Evolutionary conservation across 177 flowering plant genomes (phyloP), one percentile per base, ranked within the genome.

Genomic region (Vitis hybrid): DNA sequence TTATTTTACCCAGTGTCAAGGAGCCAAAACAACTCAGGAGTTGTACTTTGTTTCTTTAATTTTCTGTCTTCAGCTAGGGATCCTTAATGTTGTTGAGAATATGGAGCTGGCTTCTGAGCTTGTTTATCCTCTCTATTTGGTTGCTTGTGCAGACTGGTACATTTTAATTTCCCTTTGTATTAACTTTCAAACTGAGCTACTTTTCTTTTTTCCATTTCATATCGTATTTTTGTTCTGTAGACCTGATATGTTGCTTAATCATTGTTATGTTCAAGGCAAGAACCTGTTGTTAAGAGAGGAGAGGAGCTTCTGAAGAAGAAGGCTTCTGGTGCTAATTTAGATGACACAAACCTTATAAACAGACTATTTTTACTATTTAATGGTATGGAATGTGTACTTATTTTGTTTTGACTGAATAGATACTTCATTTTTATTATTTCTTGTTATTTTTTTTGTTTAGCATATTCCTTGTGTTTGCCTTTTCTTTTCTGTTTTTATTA

Each of bases 271-370:
- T 72, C 70, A 72, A 92, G 97, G 82, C 97, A 91, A 80, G 98
- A 91, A 79, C 73, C 89, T 60, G 91, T 94, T 69, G 72, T 83
- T 27, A 92, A 82, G 79, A 90, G 89, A 78, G 98, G 97, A 48
- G 98, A 94, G 73, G 97, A 83, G 76, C 95, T 94, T 70, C 62
- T 94, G 58, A 94, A 86, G 85, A 90, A 85, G 84, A 89, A 86
- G 78, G 90, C 91, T 74, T 82, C 84, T 72, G 80, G 71, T 67
- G 88, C 84, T 15, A 89, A 91, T 79, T 81, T 94, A 71, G 98
- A 94, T 65, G 91, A 93, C 74, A 75, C 76, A 13, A 72, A 75
- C 66, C 84, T 94, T 75, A 87, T 94, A 60, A 87, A 71, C 70
- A 83, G 64, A 68, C 84, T 94, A 2, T 90, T 92, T 77, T 65